These are phyloP conservation scores for Cinchona pubescens DNA, from an alignment of 257 asterid genomes.

Conservation along the genomic window DNA sequence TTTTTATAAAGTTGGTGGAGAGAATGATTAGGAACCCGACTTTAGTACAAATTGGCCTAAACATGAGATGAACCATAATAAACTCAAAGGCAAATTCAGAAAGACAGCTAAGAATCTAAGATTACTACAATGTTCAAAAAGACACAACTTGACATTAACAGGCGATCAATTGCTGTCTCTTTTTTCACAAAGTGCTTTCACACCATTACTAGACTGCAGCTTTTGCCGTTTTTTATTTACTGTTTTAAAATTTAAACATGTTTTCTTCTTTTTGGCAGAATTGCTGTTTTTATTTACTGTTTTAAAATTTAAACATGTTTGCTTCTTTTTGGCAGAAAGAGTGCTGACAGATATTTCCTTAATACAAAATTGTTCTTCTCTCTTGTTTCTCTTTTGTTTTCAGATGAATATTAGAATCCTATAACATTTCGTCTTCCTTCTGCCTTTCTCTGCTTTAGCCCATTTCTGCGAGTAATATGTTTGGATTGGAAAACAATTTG, in stretches of 20 bases:
- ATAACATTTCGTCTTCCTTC: not conserved
- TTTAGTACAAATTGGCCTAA: constrained; percentile 24
- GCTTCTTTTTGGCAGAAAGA: constrained; percentile 9
- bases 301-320: constrained; percentile 1
- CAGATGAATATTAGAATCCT: not conserved
- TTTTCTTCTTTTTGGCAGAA: constrained; percentile 12
- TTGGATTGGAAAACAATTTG: not conserved
- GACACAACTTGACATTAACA: constrained; percentile 16
- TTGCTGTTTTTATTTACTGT: no score
- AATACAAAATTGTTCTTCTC: not conserved
- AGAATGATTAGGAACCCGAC: constrained; percentile 46
- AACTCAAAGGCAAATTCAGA: constrained; percentile 28
- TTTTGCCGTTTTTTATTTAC: not conserved
- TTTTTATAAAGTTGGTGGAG: constrained; percentile 49
- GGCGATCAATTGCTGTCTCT: constrained; percentile 2
- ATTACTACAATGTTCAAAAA: constrained; percentile 27
- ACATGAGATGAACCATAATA: constrained; percentile 21
- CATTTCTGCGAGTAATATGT: not conserved
- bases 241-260: not conserved
- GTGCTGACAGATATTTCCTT: not conserved
- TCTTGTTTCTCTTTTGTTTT: not conserved
- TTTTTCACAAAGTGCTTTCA: constrained; percentile 19
- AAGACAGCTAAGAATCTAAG: constrained; percentile 23
- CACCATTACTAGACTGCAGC: not conserved
- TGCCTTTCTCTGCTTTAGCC: no score